Conservation (phyloP, 371 early-diverging fungal species). For the Basidiobolus meristosporus region DNA sequence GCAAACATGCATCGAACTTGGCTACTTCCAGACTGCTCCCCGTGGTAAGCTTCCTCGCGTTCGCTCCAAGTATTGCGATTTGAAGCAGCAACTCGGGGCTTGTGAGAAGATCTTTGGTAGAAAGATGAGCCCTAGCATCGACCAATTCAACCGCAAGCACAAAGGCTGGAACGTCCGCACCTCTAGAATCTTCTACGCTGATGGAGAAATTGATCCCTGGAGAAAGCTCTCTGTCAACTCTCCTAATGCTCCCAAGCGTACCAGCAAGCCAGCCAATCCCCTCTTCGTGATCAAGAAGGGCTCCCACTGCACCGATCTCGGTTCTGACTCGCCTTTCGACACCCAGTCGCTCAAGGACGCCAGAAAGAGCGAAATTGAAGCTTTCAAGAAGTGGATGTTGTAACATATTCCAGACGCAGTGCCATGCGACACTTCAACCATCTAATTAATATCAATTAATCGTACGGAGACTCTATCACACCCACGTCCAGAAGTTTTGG, state of each 20-base stretch:
- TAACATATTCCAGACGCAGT: no score
- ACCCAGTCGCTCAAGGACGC: slow-evolving; percentile 2
- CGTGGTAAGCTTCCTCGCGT: slow-evolving; percentile 14
- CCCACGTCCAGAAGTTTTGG: no score
- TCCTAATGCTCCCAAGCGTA: no score
- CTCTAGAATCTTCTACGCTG: slow-evolving; percentile 25
- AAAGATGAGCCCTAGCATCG: slow-evolving; percentile 10
- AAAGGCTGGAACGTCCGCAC: slow-evolving; percentile 24
- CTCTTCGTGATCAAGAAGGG: slow-evolving; percentile 4
- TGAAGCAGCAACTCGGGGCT: no score
- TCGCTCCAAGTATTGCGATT: slow-evolving; percentile 18
- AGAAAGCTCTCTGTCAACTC: slow-evolving; percentile 14
- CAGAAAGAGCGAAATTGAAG: no score
- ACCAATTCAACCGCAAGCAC: slow-evolving; percentile 17
- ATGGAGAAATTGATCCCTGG: slow-evolving; percentile 47
- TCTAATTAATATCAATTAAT: no score
- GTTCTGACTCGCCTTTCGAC: slow-evolving; percentile 1
- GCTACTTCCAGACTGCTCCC: slow-evolving; percentile 36
- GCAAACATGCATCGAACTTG: slow-evolving; percentile 45
- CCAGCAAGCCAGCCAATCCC: no score
- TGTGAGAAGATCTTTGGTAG: not conserved
- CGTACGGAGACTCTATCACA: no score
- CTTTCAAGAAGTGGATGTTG: no score
- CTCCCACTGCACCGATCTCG: slow-evolving; percentile 6
- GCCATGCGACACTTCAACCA: no score